Percentiles rank a stretch among this genome's conserved stretches.
Evolutionary conservation across 2,329 filamentous ascomycete genomes (phyloP).

Genomic region (Aspergillus fumigatus): DNA sequence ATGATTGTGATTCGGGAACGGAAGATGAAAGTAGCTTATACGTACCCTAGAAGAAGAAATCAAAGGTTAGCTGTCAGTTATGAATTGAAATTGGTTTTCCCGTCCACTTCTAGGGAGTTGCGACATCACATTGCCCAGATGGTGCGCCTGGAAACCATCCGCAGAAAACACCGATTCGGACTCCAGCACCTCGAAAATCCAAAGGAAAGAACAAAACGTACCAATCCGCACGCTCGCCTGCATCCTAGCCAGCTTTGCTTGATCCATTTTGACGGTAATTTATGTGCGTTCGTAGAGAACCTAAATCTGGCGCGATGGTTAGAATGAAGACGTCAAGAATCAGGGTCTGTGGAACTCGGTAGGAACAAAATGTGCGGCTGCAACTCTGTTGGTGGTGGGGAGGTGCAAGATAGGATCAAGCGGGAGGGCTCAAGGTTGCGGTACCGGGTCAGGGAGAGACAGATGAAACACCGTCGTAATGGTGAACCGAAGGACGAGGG

Average conservation of each 20-base stretch:
- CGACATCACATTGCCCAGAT: background rate
- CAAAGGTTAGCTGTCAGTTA: conserved; percentile 2
- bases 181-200: conserved; percentile 4
- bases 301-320: conserved; percentile 5
- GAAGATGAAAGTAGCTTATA: conserved; percentile 3
- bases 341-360: conserved; percentile 12
- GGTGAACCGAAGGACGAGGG: background rate
- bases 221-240: conserved; percentile 66
- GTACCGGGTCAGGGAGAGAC: background rate
- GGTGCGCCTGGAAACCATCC: background rate
- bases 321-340: conserved; percentile 12
- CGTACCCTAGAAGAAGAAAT: conserved; percentile 7
- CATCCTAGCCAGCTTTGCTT: conserved; percentile 63
- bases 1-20: background rate
- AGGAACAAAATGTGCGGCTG: conserved; percentile 11
- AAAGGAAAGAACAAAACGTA: conserved; percentile 45
- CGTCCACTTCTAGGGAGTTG: background rate
- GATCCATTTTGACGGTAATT: conserved; percentile 54
- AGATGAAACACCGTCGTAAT: background rate
- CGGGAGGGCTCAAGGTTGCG: background rate
- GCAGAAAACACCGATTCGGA: background rate
- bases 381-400: background rate
- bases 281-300: conserved; percentile 17
- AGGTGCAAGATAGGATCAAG: background rate
- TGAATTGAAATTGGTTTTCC: background rate